Percentiles rank a stretch among this genome's conserved stretches.
These are phyloP conservation scores for Mucor plumbeus DNA, from an alignment of 371 early-diverging fungal genomes.

Conservation along the genomic window DNA sequence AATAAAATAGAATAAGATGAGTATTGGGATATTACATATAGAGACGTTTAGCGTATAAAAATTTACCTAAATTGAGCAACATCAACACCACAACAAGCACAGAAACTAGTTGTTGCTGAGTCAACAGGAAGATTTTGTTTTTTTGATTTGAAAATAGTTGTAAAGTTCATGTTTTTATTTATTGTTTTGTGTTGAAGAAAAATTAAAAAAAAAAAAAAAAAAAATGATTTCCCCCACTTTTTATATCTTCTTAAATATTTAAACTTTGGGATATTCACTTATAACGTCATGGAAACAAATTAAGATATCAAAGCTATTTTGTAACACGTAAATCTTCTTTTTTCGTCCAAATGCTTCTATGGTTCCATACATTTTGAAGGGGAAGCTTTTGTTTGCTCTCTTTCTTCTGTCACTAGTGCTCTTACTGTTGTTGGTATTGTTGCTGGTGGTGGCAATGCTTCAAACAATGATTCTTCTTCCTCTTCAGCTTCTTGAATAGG, in stretches of 20 bases:
- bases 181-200: neutral
- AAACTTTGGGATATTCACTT: constrained; percentile 4
- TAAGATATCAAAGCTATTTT: neutral
- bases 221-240: neutral
- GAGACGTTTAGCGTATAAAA: neutral
- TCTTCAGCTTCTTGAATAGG: neutral
- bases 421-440: neutral
- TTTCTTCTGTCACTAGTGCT: neutral
- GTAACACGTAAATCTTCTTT: neutral
- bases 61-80: constrained; percentile 28
- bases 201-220: neutral
- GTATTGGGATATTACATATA: neutral
- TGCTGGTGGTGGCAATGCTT: neutral
- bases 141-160: neutral
- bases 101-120: constrained; percentile 13
- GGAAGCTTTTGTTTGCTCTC: neutral
- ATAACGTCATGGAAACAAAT: constrained; percentile 5
- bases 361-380: neutral
- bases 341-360: neutral
- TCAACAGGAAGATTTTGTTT: neutral
- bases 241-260: neutral
- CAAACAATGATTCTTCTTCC: neutral
- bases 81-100: constrained; percentile 34
- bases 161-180: constrained; percentile 1
- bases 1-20: neutral